Conservation (phyloP, 1,139 yeast genomes). For the Suhomyces chickasaworum region DNA sequence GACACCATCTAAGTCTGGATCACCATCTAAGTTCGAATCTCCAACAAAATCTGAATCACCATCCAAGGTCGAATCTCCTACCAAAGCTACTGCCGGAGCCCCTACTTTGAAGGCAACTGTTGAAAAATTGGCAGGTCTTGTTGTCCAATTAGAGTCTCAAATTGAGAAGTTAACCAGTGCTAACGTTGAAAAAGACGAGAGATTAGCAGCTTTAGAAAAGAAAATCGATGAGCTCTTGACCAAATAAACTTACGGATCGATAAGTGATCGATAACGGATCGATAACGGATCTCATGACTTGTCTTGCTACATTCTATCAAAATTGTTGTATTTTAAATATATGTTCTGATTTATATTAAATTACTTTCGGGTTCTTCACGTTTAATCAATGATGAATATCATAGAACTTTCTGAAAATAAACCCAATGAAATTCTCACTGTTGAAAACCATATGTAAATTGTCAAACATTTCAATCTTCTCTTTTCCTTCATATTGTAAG, state of each 20-base stretch:
- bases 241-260: constrained; percentile 10
- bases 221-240: constrained; percentile 44
- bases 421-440: constrained; percentile 62
- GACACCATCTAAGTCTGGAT: constrained; percentile 7
- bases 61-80: constrained; percentile 10
- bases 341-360: no score
- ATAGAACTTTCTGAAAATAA: constrained; percentile 75
- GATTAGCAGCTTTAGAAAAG: constrained; percentile 47
- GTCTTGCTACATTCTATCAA: background rate
- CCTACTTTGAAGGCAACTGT: constrained; percentile 70
- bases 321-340: background rate
- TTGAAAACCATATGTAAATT: constrained; percentile 63
- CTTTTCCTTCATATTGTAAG: constrained; percentile 63
- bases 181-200: constrained; percentile 63
- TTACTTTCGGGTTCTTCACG: no score
- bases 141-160: constrained; percentile 56
- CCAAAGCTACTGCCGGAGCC: constrained; percentile 36
- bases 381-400: constrained; percentile 32
- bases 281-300: background rate
- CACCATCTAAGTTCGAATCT: constrained; percentile 12
- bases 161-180: constrained; percentile 53
- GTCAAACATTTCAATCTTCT: constrained; percentile 56
- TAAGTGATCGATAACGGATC: no score
- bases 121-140: constrained; percentile 61
- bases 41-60: constrained; percentile 13